Evolutionary conservation across 1,139 yeast species (phyloP).

Genomic region (Hemisphaericaspora lyxosophila): DNA sequence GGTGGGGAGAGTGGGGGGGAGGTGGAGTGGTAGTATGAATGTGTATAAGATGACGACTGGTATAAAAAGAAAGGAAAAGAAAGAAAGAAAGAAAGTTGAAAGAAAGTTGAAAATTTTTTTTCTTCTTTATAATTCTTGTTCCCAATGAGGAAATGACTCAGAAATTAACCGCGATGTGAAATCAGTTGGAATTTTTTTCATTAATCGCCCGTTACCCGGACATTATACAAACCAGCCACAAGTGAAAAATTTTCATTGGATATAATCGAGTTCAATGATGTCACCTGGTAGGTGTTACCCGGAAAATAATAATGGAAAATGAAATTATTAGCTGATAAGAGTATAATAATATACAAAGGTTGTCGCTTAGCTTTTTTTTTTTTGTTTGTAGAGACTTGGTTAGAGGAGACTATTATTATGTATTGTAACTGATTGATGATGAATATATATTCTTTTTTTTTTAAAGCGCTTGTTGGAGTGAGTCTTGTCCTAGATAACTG

Average conservation of each 20-base stretch:
- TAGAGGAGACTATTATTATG: too few species aligned
- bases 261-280: not conserved
- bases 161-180: constrained; percentile 11
- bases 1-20: too few species aligned
- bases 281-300: not conserved
- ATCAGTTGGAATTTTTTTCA: constrained; percentile 6
- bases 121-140: constrained; percentile 1
- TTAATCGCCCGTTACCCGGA: not conserved
- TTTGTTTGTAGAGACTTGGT: too few species aligned
- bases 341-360: too few species aligned
- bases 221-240: not conserved
- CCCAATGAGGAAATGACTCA: constrained; percentile 11
- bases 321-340: too few species aligned
- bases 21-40: too few species aligned
- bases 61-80: constrained; percentile 2
- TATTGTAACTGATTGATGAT: too few species aligned
- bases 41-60: too few species aligned
- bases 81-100: not conserved
- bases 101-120: constrained; percentile 4
- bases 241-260: not conserved
- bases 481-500: too few species aligned
- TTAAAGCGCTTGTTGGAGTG: too few species aligned
- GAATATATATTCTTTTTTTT: too few species aligned
- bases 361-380: too few species aligned
- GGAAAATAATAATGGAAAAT: not conserved